phyloP scores from a whole-genome alignment of 2,329 filamentous ascomycete genomes.

The Paraphoma chrysanthemicola region DNA sequence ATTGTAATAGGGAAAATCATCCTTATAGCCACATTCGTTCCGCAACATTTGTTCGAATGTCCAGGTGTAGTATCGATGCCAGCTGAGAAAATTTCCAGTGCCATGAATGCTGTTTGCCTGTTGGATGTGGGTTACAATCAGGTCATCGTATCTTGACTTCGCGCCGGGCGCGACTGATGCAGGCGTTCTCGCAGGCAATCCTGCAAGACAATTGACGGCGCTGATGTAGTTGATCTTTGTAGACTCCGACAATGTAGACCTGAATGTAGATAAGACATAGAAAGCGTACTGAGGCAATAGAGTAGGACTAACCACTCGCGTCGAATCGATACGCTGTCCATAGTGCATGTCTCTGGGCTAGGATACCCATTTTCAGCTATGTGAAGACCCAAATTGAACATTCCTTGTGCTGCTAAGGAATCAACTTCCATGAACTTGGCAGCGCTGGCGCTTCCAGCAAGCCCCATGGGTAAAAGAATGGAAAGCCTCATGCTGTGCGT shows the following conservation, averaged over 20 bases:
- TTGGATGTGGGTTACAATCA: constrained; percentile 42
- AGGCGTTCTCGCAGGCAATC: constrained; percentile 31
- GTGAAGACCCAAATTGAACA: constrained; percentile 12
- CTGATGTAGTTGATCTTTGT: constrained; percentile 38
- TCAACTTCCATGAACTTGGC: background rate
- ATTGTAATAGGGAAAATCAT: constrained; percentile 58
- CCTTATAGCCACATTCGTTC: constrained; percentile 51
- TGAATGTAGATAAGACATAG: background rate
- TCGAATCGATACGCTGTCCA: constrained; percentile 49
- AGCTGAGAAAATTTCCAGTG: constrained; percentile 40
- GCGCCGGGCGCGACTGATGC: constrained; percentile 28
- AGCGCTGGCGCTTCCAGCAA: background rate
- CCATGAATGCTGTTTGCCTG: constrained; percentile 38
- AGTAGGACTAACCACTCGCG: constrained; percentile 44
- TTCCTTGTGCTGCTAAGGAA: background rate
- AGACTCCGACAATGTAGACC: constrained; percentile 20
- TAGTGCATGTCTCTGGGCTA: constrained; percentile 36
- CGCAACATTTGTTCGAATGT: constrained; percentile 49
- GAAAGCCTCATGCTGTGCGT: background rate
- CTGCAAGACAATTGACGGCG: constrained; percentile 39
- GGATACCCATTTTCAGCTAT: constrained; percentile 30
- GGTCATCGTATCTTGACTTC: constrained; percentile 40
- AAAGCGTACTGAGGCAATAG: background rate
- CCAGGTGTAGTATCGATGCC: constrained; percentile 53
- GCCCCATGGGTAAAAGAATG: background rate